Percentiles rank a stretch among this genome's conserved stretches.
Conservation (phyloP, 2,329 filamentous ascomycete species). For the Tolypocladium ophioglossoides region DNA sequence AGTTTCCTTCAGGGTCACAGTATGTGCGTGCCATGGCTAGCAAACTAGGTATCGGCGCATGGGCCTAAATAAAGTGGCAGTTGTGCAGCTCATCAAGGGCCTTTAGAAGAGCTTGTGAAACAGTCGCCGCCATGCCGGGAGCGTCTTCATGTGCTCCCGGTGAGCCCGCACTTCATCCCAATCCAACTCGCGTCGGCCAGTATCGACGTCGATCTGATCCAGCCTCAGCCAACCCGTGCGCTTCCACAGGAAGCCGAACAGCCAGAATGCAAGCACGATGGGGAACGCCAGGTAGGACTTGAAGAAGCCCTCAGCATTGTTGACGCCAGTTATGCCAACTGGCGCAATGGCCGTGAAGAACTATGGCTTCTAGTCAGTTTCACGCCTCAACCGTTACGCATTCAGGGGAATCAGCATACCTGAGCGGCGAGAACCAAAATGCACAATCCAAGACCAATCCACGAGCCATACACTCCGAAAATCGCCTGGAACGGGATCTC, state of each 20-base stretch:
- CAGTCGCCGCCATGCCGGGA: slow-evolving; percentile 6
- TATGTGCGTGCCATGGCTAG: neutral
- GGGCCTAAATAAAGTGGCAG: no score
- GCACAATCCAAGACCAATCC: slow-evolving; percentile 47
- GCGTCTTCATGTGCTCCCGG: slow-evolving; percentile 4
- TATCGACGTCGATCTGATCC: slow-evolving; percentile 56
- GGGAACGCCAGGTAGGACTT: slow-evolving; percentile 41
- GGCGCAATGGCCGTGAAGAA: slow-evolving; percentile 38
- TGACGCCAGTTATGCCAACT: slow-evolving; percentile 15
- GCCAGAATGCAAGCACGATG: slow-evolving; percentile 43
- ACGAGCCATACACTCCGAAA: slow-evolving; percentile 52
- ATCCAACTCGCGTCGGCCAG: slow-evolving; percentile 47
- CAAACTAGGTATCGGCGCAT: neutral
- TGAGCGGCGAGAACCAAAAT: slow-evolving; percentile 41
- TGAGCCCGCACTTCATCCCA: slow-evolving; percentile 9
- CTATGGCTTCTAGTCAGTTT: slow-evolving; percentile 12
- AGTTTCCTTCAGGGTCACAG: neutral
- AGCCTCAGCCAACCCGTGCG: slow-evolving; percentile 45
- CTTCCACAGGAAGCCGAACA: slow-evolving; percentile 54
- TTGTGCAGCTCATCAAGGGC: no score
- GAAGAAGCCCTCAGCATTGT: slow-evolving; percentile 41
- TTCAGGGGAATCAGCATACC: slow-evolving; percentile 18
- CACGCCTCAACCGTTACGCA: neutral
- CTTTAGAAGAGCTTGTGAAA: slow-evolving; percentile 3
- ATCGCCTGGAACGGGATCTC: slow-evolving; percentile 53